These are phyloP conservation scores for Trichoderma afroharzianum DNA, from an alignment of 2,329 filamentous ascomycete genomes.

Conservation along the genomic window DNA sequence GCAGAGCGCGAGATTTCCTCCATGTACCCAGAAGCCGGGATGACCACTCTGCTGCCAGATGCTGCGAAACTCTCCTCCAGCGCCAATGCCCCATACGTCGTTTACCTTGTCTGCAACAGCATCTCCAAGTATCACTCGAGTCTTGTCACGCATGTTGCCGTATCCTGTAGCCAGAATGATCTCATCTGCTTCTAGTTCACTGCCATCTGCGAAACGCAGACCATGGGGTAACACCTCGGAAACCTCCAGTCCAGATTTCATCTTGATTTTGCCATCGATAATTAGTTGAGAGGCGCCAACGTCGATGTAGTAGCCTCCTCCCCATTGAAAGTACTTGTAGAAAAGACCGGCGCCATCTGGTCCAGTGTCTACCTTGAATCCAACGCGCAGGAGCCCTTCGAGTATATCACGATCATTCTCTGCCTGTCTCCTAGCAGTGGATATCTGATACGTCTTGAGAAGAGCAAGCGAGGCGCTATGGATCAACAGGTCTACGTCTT, in stretches of 20 bases:
- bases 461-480: slow-evolving; percentile 58
- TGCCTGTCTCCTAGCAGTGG: slow-evolving; percentile 32
- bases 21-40: slow-evolving; percentile 63
- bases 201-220: slow-evolving; percentile 51
- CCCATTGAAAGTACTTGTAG: slow-evolving; percentile 61
- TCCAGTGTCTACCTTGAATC: slow-evolving; percentile 59
- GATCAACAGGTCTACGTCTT: slow-evolving; percentile 62
- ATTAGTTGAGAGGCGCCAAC: slow-evolving; percentile 62
- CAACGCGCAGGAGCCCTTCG: slow-evolving; percentile 48
- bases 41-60: slow-evolving; percentile 60
- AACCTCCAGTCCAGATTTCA: slow-evolving; percentile 58
- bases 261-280: slow-evolving; percentile 59
- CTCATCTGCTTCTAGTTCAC: slow-evolving; percentile 56
- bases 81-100: slow-evolving; percentile 61
- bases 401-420: slow-evolving; percentile 38
- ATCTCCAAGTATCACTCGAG: slow-evolving; percentile 59
- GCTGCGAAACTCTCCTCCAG: slow-evolving; percentile 52
- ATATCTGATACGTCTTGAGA: slow-evolving; percentile 56
- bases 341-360: slow-evolving; percentile 55
- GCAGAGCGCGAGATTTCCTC: slow-evolving; percentile 61
- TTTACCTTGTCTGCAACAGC: slow-evolving; percentile 54
- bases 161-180: slow-evolving; percentile 64
- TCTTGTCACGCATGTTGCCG: slow-evolving; percentile 64
- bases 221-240: slow-evolving; percentile 44
- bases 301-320: slow-evolving; percentile 69